phyloP scores from a whole-genome alignment of 2,329 filamentous ascomycete species.

The Venturia asperata region DNA sequence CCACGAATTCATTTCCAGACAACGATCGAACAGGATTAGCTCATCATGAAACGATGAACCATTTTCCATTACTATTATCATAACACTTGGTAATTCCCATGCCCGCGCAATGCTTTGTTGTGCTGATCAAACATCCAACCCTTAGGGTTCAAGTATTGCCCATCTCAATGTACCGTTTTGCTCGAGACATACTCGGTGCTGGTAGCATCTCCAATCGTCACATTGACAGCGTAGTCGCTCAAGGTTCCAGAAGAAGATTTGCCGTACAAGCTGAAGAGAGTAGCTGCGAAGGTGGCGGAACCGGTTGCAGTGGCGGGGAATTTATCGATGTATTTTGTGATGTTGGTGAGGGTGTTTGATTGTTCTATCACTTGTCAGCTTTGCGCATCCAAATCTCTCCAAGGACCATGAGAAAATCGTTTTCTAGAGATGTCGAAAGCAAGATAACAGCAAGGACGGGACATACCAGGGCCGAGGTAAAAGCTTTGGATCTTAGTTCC shows the following conservation, averaged over 20 bases:
- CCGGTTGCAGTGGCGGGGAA: constrained; percentile 23
- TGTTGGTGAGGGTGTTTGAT: constrained; percentile 26
- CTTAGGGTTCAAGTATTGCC: too few species aligned
- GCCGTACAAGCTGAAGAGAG: constrained; percentile 28
- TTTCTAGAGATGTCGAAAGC: too few species aligned
- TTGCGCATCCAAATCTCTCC: not conserved
- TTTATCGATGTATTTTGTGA: constrained; percentile 23
- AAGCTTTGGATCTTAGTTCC: constrained; percentile 28
- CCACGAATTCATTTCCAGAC: too few species aligned
- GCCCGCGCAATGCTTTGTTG: not conserved
- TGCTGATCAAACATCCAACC: not conserved
- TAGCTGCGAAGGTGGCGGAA: constrained; percentile 24
- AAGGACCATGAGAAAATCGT: not conserved
- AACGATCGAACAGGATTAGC: too few species aligned
- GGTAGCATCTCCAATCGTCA: not conserved
- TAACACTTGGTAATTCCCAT: not conserved
- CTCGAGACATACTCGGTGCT: constrained; percentile 3
- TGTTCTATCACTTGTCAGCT: constrained; percentile 9
- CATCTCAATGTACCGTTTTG: not conserved
- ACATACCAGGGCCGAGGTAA: constrained; percentile 35
- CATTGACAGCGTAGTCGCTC: not conserved
- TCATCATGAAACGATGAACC: too few species aligned
- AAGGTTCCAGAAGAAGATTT: constrained; percentile 21
- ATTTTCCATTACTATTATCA: not conserved
- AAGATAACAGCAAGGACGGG: not conserved